Evolutionary conservation across 164 flowering plant genomes (phyloP), one percentile per base, ranked within the genome.

Genomic region (Brasenia schreberi): DNA sequence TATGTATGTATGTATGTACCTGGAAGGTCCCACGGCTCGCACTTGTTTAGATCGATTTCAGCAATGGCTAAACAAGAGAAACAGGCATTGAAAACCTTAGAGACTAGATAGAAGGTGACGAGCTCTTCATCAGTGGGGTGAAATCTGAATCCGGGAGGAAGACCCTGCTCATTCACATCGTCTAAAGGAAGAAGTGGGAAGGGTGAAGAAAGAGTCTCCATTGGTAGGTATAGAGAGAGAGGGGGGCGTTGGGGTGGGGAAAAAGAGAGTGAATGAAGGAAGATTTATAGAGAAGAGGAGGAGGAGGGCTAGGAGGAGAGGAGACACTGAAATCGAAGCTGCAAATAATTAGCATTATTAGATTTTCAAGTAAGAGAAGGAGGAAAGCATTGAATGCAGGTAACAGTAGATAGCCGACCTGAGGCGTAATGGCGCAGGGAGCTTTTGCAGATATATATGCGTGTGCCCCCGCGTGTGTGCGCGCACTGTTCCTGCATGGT

Each of bases 51-150:
- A 63, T 88, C 97, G 72, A 90, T 81, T 71, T 88, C 94, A 53
- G 92, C 85, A 68, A 79, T 78, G 0, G 86, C 76, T 18, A 23
- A 23, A 17, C 84, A 87, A 65, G 68, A 75, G 70, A 80, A 80
- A 71, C 68, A 69, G 5, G 81, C 82, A 71, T 80, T 80, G 45
- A 85, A 84, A 17, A 90, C 94, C 73, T 88, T 88, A 0, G 92
- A 84, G 67, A 90, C 94, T 43, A 90, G 69, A 69, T 90, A 90
- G 62, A 83, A 90, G 43, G 90, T 87, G 1, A 90, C 78, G 18
- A 90, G 91, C 72, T 90, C 97, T 74, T 90, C 95, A 71, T 90
- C 97, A 18, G 97, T 90, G 1, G 97, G 97, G 66, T 90, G 97
- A 63, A 90, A 90, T 68, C 97, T 82, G 66, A 88, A 90, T 18